phyloP scores from a whole-genome alignment of 2,329 filamentous ascomycete genomes.

The Alternaria sp. region DNA sequence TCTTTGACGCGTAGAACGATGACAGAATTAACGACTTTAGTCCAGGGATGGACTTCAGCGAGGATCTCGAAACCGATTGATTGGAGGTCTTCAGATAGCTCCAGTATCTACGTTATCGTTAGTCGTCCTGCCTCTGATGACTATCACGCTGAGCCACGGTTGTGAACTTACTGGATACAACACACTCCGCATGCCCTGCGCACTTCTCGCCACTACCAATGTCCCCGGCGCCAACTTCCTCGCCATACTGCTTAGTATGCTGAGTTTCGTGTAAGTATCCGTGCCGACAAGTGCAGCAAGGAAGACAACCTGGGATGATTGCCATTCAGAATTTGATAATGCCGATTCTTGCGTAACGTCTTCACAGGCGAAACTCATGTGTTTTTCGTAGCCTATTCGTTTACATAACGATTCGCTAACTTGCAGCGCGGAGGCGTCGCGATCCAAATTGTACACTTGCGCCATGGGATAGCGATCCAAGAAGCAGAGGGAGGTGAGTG shows the following conservation, averaged over 20 bases:
- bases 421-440: constrained; percentile 48
- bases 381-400: constrained; percentile 50
- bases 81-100: constrained; percentile 47
- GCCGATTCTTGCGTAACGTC: constrained; percentile 36
- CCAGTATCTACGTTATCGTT: constrained; percentile 46
- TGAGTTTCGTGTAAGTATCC: constrained; percentile 54
- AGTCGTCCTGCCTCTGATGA: neutral
- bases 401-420: constrained; percentile 44
- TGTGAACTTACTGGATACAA: constrained; percentile 57
- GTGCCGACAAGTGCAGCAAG: constrained; percentile 61
- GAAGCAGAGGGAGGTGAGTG: constrained; percentile 59
- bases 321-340: constrained; percentile 33
- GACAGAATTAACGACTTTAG: constrained; percentile 61
- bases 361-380: constrained; percentile 53
- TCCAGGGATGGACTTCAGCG: constrained; percentile 59
- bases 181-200: constrained; percentile 55
- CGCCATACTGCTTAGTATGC: constrained; percentile 51
- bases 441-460: constrained; percentile 56
- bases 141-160: neutral
- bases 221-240: constrained; percentile 54
- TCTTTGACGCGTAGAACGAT: constrained; percentile 50
- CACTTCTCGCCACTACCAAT: constrained; percentile 59
- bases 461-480: constrained; percentile 46
- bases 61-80: constrained; percentile 51
- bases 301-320: constrained; percentile 58